Evolutionary conservation across 2,329 filamentous ascomycete genomes (phyloP).

Genomic region (Colletotrichum tofieldiae): DNA sequence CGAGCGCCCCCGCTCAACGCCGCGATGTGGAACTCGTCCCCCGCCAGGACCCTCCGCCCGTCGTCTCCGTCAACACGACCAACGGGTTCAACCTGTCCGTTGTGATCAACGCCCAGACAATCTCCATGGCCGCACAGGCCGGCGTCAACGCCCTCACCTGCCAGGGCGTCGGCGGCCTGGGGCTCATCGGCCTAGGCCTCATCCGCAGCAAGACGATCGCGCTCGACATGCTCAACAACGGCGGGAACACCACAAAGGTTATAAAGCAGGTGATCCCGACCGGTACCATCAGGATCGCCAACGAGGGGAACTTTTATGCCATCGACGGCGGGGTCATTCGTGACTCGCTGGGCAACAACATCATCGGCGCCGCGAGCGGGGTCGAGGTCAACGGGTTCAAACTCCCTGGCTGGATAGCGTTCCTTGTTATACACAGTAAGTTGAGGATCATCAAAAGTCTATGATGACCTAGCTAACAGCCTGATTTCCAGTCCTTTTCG

Average conservation of each 20-base stretch:
- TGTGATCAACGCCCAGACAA: slow-evolving; percentile 48
- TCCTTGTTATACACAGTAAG: slow-evolving; percentile 49
- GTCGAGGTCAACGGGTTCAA: slow-evolving; percentile 44
- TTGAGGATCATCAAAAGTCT: not conserved
- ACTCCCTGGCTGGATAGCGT: slow-evolving; percentile 40
- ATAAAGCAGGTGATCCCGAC: slow-evolving; percentile 48
- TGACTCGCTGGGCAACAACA: slow-evolving; percentile 43
- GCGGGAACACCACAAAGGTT: slow-evolving; percentile 34
- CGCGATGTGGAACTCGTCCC: slow-evolving; percentile 14
- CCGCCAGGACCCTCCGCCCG: slow-evolving; percentile 33
- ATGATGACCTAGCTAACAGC: not conserved
- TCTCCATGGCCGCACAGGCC: slow-evolving; percentile 51
- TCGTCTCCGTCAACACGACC: slow-evolving; percentile 37
- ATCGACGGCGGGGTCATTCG: slow-evolving; percentile 47
- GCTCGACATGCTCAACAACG: slow-evolving; percentile 20
- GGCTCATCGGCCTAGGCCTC: slow-evolving; percentile 48
- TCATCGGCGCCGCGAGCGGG: slow-evolving; percentile 44
- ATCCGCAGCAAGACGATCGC: slow-evolving; percentile 46
- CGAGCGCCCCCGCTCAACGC: slow-evolving; percentile 5
- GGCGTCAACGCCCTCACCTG: slow-evolving; percentile 51
- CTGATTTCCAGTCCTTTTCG: slow-evolving; percentile 45
- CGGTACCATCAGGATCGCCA: slow-evolving; percentile 48
- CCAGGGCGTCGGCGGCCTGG: slow-evolving; percentile 53
- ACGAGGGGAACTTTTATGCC: slow-evolving; percentile 48
- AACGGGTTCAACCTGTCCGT: slow-evolving; percentile 48